Evolutionary conservation across 176 grass and related monocot species (phyloP).

Genomic region (Panicum miliaceum): DNA sequence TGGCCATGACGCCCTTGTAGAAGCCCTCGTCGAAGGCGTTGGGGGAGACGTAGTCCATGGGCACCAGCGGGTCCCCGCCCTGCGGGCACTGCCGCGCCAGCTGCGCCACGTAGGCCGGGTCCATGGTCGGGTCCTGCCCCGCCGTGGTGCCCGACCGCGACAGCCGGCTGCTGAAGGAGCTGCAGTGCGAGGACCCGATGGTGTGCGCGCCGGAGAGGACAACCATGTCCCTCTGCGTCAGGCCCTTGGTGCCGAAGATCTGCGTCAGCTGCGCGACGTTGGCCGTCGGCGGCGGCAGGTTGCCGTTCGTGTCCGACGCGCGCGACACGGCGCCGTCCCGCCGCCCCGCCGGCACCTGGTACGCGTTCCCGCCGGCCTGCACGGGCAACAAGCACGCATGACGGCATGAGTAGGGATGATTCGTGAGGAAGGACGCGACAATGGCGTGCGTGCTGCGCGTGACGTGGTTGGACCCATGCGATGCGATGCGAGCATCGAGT

Average conservation of each 20-base stretch:
- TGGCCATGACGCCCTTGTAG: slow-evolving; percentile 65
- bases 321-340: slow-evolving; percentile 65
- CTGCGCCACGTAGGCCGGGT: slow-evolving; percentile 61
- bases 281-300: slow-evolving; percentile 67
- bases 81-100: slow-evolving; percentile 65
- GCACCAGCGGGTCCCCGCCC: slow-evolving; percentile 45
- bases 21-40: slow-evolving; percentile 81
- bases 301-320: slow-evolving; percentile 55
- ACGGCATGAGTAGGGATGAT: neutral
- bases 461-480: neutral
- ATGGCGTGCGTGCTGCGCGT: slow-evolving; percentile 19
- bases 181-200: slow-evolving; percentile 78
- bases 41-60: slow-evolving; percentile 71
- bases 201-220: slow-evolving; percentile 95
- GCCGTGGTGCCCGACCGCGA: slow-evolving; percentile 40
- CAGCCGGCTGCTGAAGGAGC: slow-evolving; percentile 75
- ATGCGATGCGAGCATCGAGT: slow-evolving; percentile 2
- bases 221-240: slow-evolving; percentile 73
- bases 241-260: slow-evolving; percentile 70
- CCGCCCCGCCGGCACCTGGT: slow-evolving; percentile 69
- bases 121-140: slow-evolving; percentile 64
- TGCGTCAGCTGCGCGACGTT: slow-evolving; percentile 59
- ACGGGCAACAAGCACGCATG: neutral
- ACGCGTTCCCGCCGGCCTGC: slow-evolving; percentile 75
- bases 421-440: slow-evolving; percentile 1